Evolutionary conservation across 495 filamentous ascomycete genomes (phyloP), one percentile per base, ranked within the genome.

Genomic region (Lichenothelia convexa): DNA sequence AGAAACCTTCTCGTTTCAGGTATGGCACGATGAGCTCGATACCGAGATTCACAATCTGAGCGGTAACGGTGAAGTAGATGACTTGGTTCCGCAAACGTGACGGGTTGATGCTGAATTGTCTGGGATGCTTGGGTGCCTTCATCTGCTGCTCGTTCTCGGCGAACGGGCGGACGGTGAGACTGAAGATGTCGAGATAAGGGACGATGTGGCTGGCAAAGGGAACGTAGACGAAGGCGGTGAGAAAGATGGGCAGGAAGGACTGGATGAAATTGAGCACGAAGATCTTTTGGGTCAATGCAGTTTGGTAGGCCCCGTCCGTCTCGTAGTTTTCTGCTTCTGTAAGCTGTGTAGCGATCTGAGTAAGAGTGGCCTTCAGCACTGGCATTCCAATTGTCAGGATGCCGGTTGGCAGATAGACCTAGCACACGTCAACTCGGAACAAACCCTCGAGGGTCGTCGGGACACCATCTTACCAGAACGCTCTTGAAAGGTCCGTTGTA

Each of bases 181-280:
- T 70, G 60, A 94, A 91, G 35, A 95, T 55, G 47, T 94, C 80
- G 9, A 97, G 68, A 43, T 94, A 79, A 0, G 89, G 89, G 1
- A 93, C 80, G 36, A 97, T 74, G 22, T 80, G 45, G 45, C 71
- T 75, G 5, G 80, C 89, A 54, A 94, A 97, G 0, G 89, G 91
- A 18, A 97, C 80, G 46, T 97, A 97, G 37, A 97, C 76, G 51
- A 97, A 97, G 5, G 89, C 85, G 0, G 89, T 95, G 11, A 97
- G 62, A 55, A 92, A 78, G 21, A 97, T 73, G 0, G 83, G 79
- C 3, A 93, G 70, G 50, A 95, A 97, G 0, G 89, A 94, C 9
- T 84, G 93, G 50, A 97, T 89, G 49, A 95, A 93, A 60, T 97
- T 95, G 44, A 97, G 68, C 17, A 97, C 71, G 45, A 97, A 94